phyloP scores from a whole-genome alignment of 1,139 yeast species.

The Yamadazyma dendronema region DNA sequence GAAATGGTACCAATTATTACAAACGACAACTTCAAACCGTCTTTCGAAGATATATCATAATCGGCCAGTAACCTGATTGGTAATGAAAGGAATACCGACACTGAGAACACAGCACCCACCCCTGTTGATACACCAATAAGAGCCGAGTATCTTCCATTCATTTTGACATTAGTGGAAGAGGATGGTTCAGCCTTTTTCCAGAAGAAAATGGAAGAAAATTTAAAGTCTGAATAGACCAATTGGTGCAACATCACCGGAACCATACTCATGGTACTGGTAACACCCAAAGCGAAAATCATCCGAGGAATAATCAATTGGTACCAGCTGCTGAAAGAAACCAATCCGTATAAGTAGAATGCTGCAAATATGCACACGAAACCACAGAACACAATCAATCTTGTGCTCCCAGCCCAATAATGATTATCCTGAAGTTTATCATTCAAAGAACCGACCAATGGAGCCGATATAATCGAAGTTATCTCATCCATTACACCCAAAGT shows the following conservation, averaged over 20 bases:
- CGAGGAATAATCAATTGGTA: slow-evolving; percentile 50
- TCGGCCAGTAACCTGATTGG: slow-evolving; percentile 40
- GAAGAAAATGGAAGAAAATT: slow-evolving; percentile 23
- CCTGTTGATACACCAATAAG: slow-evolving; percentile 64
- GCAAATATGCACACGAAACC: slow-evolving; percentile 50
- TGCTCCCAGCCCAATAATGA: slow-evolving; percentile 35
- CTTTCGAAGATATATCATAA: slow-evolving; percentile 27
- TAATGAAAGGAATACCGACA: slow-evolving; percentile 45
- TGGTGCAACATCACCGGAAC: slow-evolving; percentile 54
- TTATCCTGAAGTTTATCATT: slow-evolving; percentile 48
- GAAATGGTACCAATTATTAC: slow-evolving; percentile 47
- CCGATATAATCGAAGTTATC: slow-evolving; percentile 47
- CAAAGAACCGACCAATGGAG: slow-evolving; percentile 65
- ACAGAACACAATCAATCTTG: slow-evolving; percentile 48
- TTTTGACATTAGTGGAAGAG: slow-evolving; percentile 13
- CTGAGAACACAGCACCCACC: slow-evolving; percentile 64
- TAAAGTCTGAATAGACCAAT: slow-evolving; percentile 45
- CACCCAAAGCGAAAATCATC: slow-evolving; percentile 59
- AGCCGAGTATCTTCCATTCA: slow-evolving; percentile 59
- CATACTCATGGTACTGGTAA: slow-evolving; percentile 50
- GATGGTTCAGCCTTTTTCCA: slow-evolving; percentile 18
- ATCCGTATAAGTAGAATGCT: slow-evolving; percentile 51
- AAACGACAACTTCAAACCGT: slow-evolving; percentile 49
- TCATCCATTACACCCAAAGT: slow-evolving; percentile 65
- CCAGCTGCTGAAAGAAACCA: slow-evolving; percentile 30